A percentile compares a stretch with the other conserved stretches of the same genome.
Conservation (phyloP, 768 basidiomycete genomes). For the Ephemerocybe angulata region DNA sequence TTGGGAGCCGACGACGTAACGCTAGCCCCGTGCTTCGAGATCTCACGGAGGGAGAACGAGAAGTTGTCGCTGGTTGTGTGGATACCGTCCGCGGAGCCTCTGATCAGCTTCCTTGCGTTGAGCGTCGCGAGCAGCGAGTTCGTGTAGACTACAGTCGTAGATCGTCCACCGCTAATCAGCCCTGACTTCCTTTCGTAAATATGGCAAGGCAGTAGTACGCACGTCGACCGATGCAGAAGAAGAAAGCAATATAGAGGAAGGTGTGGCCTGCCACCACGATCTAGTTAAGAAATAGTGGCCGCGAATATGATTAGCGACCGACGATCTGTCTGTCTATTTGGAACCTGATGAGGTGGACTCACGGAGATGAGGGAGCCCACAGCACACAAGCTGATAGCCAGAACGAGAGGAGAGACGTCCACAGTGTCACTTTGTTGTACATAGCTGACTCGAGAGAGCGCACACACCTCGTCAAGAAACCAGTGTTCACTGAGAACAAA, state of each 20-base stretch:
- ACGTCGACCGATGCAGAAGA: slow-evolving; percentile 58
- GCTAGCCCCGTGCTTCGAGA: slow-evolving; percentile 26
- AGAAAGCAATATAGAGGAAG: slow-evolving; percentile 58
- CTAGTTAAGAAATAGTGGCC: slow-evolving; percentile 22
- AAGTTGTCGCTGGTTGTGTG: slow-evolving; percentile 40
- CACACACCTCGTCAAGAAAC: slow-evolving; percentile 34
- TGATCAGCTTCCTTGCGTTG: slow-evolving; percentile 51
- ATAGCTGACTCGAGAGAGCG: not conserved
- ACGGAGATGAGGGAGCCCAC: slow-evolving; percentile 53
- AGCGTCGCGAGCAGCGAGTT: slow-evolving; percentile 60
- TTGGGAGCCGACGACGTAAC: not conserved
- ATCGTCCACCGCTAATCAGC: not conserved
- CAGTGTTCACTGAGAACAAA: slow-evolving; percentile 43
- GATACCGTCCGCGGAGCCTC: slow-evolving; percentile 34
- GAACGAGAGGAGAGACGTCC: not conserved
- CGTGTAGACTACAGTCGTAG: slow-evolving; percentile 48
- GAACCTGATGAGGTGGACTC: slow-evolving; percentile 13
- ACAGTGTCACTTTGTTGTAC: not conserved
- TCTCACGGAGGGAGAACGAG: slow-evolving; percentile 37
- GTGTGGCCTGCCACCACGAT: slow-evolving; percentile 44
- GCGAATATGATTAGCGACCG: slow-evolving; percentile 3
- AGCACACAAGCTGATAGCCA: slow-evolving; percentile 44
- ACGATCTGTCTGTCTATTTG: no score
- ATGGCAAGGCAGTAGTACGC: slow-evolving; percentile 22
- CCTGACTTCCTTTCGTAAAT: not conserved